Evolutionary conservation across 2,329 filamentous ascomycete species (phyloP).

Genomic region (Blumeria hordei): DNA sequence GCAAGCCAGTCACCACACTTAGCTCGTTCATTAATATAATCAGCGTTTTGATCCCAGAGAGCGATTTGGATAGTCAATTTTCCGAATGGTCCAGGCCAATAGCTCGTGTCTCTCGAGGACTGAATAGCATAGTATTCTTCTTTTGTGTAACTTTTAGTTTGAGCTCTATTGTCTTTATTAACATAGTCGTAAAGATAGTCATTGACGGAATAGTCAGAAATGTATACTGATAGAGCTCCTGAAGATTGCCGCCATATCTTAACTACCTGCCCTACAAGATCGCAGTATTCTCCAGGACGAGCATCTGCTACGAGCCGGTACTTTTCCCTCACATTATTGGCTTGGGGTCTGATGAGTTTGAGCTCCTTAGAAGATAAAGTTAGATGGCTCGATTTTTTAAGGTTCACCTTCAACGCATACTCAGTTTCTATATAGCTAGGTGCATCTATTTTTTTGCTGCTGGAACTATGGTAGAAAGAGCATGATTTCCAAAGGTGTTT

Average conservation of each 20-base stretch:
- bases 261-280: slow-evolving; percentile 51
- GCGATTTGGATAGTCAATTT: slow-evolving; percentile 47
- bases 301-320: slow-evolving; percentile 42
- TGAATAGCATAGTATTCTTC: slow-evolving; percentile 16
- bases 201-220: slow-evolving; percentile 69
- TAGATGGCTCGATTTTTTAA: slow-evolving; percentile 13
- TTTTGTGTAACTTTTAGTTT: slow-evolving; percentile 19
- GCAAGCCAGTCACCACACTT: slow-evolving; percentile 34
- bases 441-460: neutral
- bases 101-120: slow-evolving; percentile 10
- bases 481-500: neutral
- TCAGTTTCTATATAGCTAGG: slow-evolving; percentile 8
- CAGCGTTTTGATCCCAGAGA: slow-evolving; percentile 43
- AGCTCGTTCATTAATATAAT: slow-evolving; percentile 29
- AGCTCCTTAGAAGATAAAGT: too few species aligned
- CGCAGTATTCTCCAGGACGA: slow-evolving; percentile 27
- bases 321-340: slow-evolving; percentile 25
- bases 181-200: slow-evolving; percentile 26
- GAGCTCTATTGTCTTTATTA: slow-evolving; percentile 8
- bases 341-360: too few species aligned
- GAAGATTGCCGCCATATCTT: slow-evolving; percentile 22
- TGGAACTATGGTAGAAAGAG: neutral
- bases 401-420: slow-evolving; percentile 25
- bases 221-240: slow-evolving; percentile 31
- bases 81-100: slow-evolving; percentile 53